Base-by-base conservation (phyloP, 2,329 filamentous ascomycete species). In the Elsinoe batatas region DNA sequence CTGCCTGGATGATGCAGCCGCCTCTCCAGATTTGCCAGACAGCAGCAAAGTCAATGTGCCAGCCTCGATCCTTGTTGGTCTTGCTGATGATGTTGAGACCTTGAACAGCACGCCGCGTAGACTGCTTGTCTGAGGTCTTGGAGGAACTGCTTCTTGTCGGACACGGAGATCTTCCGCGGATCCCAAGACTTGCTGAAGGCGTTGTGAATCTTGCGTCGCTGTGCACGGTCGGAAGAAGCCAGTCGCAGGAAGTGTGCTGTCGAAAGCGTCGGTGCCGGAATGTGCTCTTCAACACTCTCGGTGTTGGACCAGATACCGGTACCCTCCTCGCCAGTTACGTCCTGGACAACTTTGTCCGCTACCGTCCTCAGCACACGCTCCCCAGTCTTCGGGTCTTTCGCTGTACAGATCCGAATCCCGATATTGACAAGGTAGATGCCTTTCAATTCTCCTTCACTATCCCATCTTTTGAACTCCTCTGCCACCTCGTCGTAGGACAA, bases 271-370 rank as follows among this genome's bases (percentile, higher is more conserved):
- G 84, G 80, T 0, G 79, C 77, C 0, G 84, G 78, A 2, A 86
- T 74, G 61, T 88, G 84, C 2, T 81, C 72, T 3, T 72, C 67
- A 5, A 83, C 76, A 0, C 81, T 79, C 64, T 87, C 79, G 60
- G 77, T 77, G 59, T 82, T 78, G 4, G 79, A 78, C 84, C 82
- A 87, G 47, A 80, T 76, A 0, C 82, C 80, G 0, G 84, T 88
- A 0, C 84, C 83, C 65, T 87, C 84, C 38, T 80, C 79, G 53
- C 79, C 76, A 32, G 83, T 81, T 17, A 80, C 77, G 60, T 87
- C 83, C 67, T 88, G 83, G 0, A 87, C 83, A 0, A 88, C 83
- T 64, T 86, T 86, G 67, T 87, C 84, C 53, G 82, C 76, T 1
- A 87, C 77, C 17, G 79, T 73, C 26, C 79, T 76, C 1, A 88